Base-by-base conservation (phyloP, 805 yeast species). In the Kodamaea kaohsiungensis region DNA sequence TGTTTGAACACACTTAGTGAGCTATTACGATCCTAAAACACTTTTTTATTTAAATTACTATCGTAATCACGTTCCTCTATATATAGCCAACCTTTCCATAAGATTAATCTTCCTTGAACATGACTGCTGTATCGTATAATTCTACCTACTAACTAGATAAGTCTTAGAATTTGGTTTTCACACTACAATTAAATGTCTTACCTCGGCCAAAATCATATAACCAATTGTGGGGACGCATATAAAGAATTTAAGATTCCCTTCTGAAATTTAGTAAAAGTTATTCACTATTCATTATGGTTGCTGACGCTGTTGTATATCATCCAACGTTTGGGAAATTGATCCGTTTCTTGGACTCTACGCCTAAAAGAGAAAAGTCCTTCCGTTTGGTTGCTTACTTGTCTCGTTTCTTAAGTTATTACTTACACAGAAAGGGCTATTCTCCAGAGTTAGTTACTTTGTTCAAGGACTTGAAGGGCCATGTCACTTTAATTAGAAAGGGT, bases 301-400 rank as follows among this genome's bases (percentile, higher is more conserved):
- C 77, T 57, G 91, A 88, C 66, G 75, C 88, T 4, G 63, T 88
- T 39, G 78, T 87, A 48, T 86, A 85, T 68, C 96, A 88, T 72
- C 96, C 96, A 13, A 76, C 89, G 1, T 68, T 87, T 51, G 70
- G 78, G 54, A 87, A 83, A 61, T 67, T 87, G 39, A 73, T 88
- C 68, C 80, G 76, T 63, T 86, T 85, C 65, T 74, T 88, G 58
- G 91, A 88, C 64, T 71, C 83, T 48, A 77, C 87, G 15, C 76
- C 86, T 42, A 93, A 93, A 55, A 80, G 96, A 61, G 97, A 91
- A 67, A 91, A 91, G 75, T 69, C 86, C 12, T 78, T 89, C 64
- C 85, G 97, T 61, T 72, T 88, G 52, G 80, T 89, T 48, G 96
- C 93, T 60, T 92, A 92, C 73, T 78, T 89, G 59, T 81, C 90